A percentile compares a stretch with the other conserved stretches of the same genome.
These are phyloP conservation scores for Friedmanniomyces simplex DNA, from an alignment of 495 filamentous ascomycete species.

Conservation along the genomic window DNA sequence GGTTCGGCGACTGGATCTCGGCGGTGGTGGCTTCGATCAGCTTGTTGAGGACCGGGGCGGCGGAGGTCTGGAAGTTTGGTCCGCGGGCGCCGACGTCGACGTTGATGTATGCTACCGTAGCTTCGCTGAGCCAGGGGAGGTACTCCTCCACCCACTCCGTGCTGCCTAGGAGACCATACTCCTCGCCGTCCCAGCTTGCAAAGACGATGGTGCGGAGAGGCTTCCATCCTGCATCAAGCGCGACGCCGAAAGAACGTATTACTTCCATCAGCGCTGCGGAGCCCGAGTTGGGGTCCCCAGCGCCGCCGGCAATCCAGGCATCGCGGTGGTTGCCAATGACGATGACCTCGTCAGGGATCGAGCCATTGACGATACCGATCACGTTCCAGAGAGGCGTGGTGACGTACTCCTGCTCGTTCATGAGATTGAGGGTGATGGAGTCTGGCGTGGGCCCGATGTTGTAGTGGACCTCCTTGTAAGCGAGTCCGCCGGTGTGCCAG, in stretches of 20 bases:
- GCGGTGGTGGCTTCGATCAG: conserved; percentile 59
- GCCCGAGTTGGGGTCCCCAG: conserved; percentile 37
- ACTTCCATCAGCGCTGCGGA: conserved; percentile 36
- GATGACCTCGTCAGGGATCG: conserved; percentile 72
- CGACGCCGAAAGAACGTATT: conserved; percentile 28
- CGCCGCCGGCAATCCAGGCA: conserved; percentile 73
- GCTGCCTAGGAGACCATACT: conserved; percentile 60
- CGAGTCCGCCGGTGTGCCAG: conserved; percentile 64
- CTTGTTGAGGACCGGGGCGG: conserved; percentile 70
- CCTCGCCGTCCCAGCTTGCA: conserved; percentile 68
- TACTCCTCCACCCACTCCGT: conserved; percentile 77
- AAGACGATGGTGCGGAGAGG: conserved; percentile 52
- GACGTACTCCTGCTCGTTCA: conserved; percentile 81
- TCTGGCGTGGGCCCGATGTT: conserved; percentile 82
- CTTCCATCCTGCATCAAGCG: conserved; percentile 32
- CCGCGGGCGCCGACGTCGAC: conserved; percentile 55
- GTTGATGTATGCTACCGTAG: conserved; percentile 56
- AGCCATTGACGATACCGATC: conserved; percentile 90
- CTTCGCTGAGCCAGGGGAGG: conserved; percentile 58
- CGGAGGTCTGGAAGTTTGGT: conserved; percentile 45
- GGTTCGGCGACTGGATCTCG: conserved; percentile 69
- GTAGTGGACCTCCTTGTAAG: conserved; percentile 77
- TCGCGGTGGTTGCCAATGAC: conserved; percentile 95
- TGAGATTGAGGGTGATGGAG: conserved; percentile 62
- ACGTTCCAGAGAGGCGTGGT: conserved; percentile 91